Base-by-base conservation (phyloP, 2,329 filamentous ascomycete genomes). In the Fusarium lateritium region DNA sequence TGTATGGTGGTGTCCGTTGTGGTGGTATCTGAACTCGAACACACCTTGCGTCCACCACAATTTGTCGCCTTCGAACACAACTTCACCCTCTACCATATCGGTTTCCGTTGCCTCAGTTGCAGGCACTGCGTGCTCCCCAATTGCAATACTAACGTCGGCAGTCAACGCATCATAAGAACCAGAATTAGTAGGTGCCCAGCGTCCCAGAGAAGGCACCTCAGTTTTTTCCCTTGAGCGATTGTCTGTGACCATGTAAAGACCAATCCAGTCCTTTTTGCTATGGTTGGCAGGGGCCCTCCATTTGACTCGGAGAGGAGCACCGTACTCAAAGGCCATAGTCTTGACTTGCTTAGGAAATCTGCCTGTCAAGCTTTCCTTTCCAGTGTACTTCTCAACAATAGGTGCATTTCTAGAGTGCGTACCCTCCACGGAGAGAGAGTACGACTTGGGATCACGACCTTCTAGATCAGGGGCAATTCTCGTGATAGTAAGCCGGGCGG, bases 1-100 rank as follows among this genome's bases (percentile, higher is more conserved):
- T 76, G 97, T 94, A 71, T 92, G 93, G 81, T 99, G 94, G 74
- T 92, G 92, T 57, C 94, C 94, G 72, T 93, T 91, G 80, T 99
- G 96, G 80, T 99, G 96, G 81, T 98, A 98, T 40, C 96, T 90
- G 83, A 99, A 97, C 76, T 99, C 96, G 76, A 97, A 99, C 5
- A 97, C 92, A 56, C 96, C 96, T 65, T 95, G 92, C 0, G 92
- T 97, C 96, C 96, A 99, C 91, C 94, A 99, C 4, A 98, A 86
- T 81, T 97, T 97, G 82, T 98, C 94, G 47, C 96, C 94, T 11
- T 90, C 85, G 76, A 99, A 98, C 14, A 93, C 80, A 75, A 98
- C 91, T 77, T 97, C 94, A 43, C 96, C 96, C 14, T 88, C 86
- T 6, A 93, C 87, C 69, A 90, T 85, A 59, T 92, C 85, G 19